These are phyloP conservation scores for Solanum dulcamara DNA, from an alignment of 257 asterid genomes.

Conservation along the genomic window DNA sequence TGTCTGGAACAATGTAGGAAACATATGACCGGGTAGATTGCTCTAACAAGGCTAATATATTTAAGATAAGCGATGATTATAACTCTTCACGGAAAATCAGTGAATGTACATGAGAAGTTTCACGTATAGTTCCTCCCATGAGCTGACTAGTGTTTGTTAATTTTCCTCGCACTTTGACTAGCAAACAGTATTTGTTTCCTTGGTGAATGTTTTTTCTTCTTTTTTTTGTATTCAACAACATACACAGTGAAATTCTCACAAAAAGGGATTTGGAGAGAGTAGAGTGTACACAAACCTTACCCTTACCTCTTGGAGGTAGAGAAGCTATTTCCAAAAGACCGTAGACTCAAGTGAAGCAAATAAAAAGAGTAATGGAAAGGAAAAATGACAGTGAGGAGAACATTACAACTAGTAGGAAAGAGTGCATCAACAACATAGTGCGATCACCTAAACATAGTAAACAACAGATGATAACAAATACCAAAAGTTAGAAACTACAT, in stretches of 20 bases:
- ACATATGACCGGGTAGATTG: neutral
- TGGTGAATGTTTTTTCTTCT: neutral
- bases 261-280: neutral
- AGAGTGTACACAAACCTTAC: neutral
- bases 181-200: neutral
- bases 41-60: neutral
- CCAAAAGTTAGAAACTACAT: too few species aligned
- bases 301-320: neutral
- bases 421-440: neutral
- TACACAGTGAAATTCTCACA: neutral
- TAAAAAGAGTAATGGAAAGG: too few species aligned
- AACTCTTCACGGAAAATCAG: neutral
- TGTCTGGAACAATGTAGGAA: neutral
- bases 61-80: neutral
- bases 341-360: too few species aligned
- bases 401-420: neutral
- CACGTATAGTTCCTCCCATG: neutral
- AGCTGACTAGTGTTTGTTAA: neutral
- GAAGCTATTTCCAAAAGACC: neutral
- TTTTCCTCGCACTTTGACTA: neutral
- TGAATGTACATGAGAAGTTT: neutral
- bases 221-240: neutral
- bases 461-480: neutral
- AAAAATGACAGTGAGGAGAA: neutral
- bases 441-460: neutral